Evolutionary conservation across 257 asterid species (phyloP), one percentile per base, ranked within the genome.

Genomic region (Echites panduratus): DNA sequence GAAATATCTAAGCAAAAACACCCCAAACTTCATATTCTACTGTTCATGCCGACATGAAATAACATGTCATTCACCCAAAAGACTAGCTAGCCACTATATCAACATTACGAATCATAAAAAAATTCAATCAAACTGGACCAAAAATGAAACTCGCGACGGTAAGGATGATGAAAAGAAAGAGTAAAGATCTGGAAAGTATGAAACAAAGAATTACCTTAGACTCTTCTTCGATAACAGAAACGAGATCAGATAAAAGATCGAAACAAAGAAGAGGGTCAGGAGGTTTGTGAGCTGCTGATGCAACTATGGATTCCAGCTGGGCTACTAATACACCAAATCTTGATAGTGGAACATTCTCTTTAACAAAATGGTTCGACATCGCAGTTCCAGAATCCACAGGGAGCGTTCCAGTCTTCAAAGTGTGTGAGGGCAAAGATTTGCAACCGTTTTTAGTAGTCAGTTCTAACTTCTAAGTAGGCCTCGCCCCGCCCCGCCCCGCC

Each of bases 291-390:
- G 96, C 75, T 10, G 97, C 97, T 57, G 99, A 92, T 38, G 96
- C 87, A 24, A 90, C 98, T 72, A 95, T 88, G 17, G 99, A 95
- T 83, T 92, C 98, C 75, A 92, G 89, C 65, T 95, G 99, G 75
- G 99, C 99, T 72, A 95, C 98, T 79, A 95, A 85, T 4, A 92
- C 97, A 57, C 98, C 98, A 76, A 95, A 89, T 89, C 96, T 82
- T 4, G 98, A 92, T 35, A 95, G 79, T 40, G 88, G 91, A 19
- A 80, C 81, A 70, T 81, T 82, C 57, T 88, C 95, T 70, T 78
- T 74, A 27, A 71, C 85, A 68, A 75, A 76, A 62, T 66, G 83
- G 85, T 78, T 87, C 86, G 89, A 84, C 99, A 95, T 92, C 58
- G 32, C 71, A 47, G 38, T 41, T 69, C 54, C 49, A 43, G 32